Evolutionary conservation across 208 protist genomes (phyloP), one percentile per base, ranked within the genome.

Genomic region (Trichomonas tenax): DNA sequence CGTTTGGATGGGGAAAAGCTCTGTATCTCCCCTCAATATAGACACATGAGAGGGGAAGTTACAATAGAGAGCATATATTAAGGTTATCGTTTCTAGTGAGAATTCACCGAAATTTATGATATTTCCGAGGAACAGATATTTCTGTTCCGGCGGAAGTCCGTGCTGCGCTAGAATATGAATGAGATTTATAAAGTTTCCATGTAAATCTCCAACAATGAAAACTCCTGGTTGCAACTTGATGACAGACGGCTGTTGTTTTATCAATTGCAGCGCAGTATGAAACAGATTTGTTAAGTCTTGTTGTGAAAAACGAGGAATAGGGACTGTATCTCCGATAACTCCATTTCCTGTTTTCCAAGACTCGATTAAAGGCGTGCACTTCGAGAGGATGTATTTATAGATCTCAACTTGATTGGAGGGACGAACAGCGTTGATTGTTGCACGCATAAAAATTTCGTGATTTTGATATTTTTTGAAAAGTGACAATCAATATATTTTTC

Each of bases 71-170:
- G 98, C 96, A 15, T 99, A 96, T 41, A 99, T 97, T 95, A 99
- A 97, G 49, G 98, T 98, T 84, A 99, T 97, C 17, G 98, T 98
- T 97, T 99, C 98, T 14, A 99, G 97, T 38, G 95, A 96, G 51
- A 97, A 96, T 38, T 44, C 45, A 38, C 96, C 96, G 82, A 95
- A 26, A 46, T 96, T 88, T 6, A 96, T 89, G 36, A 86, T 96
- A 96, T 96, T 88, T 41, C 97, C 97, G 97, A 99, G 98, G 97
- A 99, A 99, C 14, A 99, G 97, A 97, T 99, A 99, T 21, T 4
- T 26, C 14, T 72, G 58, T 26, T 99, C 98, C 36, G 98, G 99
- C 21, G 98, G 97, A 36, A 98, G 96, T 17, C 49, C 49, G 82
- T 36, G 21, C 15, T 96, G 48, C 36, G 98, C 98, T 97, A 99